A percentile compares a stretch with the other conserved stretches of the same genome.
Conservation (phyloP, 140 eudicot genomes). For the Stevia rebaudiana region DNA sequence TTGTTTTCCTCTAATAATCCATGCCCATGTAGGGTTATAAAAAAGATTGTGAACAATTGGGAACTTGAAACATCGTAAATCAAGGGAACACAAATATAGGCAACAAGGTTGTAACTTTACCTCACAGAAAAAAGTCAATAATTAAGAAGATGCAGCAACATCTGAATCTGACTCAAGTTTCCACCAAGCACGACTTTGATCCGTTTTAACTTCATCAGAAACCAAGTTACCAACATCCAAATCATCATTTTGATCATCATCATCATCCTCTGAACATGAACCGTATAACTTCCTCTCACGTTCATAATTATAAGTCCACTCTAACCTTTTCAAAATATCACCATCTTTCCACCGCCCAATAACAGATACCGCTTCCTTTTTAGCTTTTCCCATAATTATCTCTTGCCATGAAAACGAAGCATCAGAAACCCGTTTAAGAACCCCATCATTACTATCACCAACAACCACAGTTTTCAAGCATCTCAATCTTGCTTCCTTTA, state of each 20-base stretch:
- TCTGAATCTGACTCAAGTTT: slow-evolving; percentile 49
- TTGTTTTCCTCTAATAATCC: too few species aligned
- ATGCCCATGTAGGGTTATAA: too few species aligned
- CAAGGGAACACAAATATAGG: too few species aligned
- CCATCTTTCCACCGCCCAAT: slow-evolving; percentile 75
- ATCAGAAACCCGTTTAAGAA: slow-evolving; percentile 64
- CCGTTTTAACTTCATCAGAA: slow-evolving; percentile 24
- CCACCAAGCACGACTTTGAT: slow-evolving; percentile 62
- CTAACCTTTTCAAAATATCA: slow-evolving; percentile 57
- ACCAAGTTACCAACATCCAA: slow-evolving; percentile 21
- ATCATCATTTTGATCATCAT: slow-evolving; percentile 35
- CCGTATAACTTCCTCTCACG: slow-evolving; percentile 8
- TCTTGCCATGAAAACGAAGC: slow-evolving; percentile 83
- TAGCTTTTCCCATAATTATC: slow-evolving; percentile 72
- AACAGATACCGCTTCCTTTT: slow-evolving; percentile 53
- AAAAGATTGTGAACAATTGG: too few species aligned
- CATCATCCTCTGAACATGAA: too few species aligned
- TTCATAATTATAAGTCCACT: slow-evolving; percentile 68
- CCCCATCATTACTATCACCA: slow-evolving; percentile 65
- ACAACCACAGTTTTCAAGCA: slow-evolving; percentile 84
- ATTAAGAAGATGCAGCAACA: slow-evolving; percentile 13
- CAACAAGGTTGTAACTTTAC: too few species aligned
- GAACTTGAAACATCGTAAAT: too few species aligned
- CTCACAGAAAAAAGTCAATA: background rate
- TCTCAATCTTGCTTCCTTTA: slow-evolving; percentile 71